Percentiles rank a stretch among this genome's conserved stretches.
Conservation (phyloP, 2,329 filamentous ascomycete genomes). For the Penicillium sp. region DNA sequence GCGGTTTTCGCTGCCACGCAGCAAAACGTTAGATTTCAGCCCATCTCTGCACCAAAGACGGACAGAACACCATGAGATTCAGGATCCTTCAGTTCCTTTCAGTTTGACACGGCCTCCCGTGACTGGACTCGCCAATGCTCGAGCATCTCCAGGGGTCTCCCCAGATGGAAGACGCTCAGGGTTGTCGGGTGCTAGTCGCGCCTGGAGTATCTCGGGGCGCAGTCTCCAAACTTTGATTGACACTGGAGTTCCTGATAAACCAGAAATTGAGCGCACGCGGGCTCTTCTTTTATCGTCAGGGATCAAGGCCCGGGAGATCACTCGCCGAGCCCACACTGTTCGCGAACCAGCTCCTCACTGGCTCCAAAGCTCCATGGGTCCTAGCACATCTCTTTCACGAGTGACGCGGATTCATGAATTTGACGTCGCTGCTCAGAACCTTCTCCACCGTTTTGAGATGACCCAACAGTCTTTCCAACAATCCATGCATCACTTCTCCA, state of each 20-base stretch:
- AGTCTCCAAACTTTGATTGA: slow-evolving; percentile 39
- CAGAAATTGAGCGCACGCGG: slow-evolving; percentile 77
- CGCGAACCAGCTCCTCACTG: slow-evolving; percentile 39
- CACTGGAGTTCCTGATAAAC: slow-evolving; percentile 53
- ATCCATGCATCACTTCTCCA: slow-evolving; percentile 48
- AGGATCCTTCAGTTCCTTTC: slow-evolving; percentile 30
- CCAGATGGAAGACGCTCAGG: slow-evolving; percentile 34
- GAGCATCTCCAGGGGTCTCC: slow-evolving; percentile 30
- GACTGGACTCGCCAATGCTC: slow-evolving; percentile 47
- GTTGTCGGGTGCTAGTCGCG: slow-evolving; percentile 45
- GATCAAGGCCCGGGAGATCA: slow-evolving; percentile 84
- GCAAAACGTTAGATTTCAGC: slow-evolving; percentile 33
- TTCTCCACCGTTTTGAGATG: slow-evolving; percentile 50
- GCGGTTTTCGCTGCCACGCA: slow-evolving; percentile 15
- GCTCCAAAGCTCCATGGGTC: slow-evolving; percentile 30
- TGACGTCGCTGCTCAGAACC: slow-evolving; percentile 52
- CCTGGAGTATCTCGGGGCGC: slow-evolving; percentile 60
- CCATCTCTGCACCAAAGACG: slow-evolving; percentile 27
- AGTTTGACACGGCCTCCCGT: slow-evolving; percentile 41
- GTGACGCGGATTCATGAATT: slow-evolving; percentile 53
- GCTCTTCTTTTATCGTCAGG: slow-evolving; percentile 77
- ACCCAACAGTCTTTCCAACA: slow-evolving; percentile 46
- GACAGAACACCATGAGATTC: slow-evolving; percentile 27
- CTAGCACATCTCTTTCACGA: slow-evolving; percentile 36
- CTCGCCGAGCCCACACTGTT: slow-evolving; percentile 59